These are phyloP conservation scores for Backusella sp. DNA, from an alignment of 192 early-diverging fungal genomes.

Conservation along the genomic window DNA sequence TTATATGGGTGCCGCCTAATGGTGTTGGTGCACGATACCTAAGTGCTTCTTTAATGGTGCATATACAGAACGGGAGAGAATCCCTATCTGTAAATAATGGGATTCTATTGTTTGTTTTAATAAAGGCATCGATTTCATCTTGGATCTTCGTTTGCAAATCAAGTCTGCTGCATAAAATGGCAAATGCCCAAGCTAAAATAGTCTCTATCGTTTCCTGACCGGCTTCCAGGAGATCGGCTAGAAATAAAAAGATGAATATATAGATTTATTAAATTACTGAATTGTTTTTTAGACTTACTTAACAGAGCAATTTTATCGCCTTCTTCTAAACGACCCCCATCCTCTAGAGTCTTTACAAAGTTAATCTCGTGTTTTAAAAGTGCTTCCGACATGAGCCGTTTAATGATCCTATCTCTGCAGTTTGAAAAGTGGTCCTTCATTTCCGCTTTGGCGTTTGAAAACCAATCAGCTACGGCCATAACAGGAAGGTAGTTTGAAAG, in stretches of 20 bases:
- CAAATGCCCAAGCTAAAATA: constrained; percentile 11
- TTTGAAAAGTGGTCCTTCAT: no score
- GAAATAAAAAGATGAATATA: neutral
- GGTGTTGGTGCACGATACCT: neutral
- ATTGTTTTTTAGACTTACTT: neutral
- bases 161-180: constrained; percentile 5
- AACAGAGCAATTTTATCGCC: no score
- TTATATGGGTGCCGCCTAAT: neutral
- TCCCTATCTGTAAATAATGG: neutral
- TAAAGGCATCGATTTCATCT: constrained; percentile 16
- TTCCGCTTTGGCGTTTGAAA: no score
- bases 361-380: no score
- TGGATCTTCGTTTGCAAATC: constrained; percentile 13
- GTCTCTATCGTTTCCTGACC: neutral
- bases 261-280: neutral
- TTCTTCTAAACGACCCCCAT: no score
- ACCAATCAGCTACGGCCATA: no score
- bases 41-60: constrained; percentile 16
- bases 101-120: neutral
- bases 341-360: no score
- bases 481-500: no score
- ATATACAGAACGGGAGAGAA: constrained; percentile 4
- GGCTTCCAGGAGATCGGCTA: neutral
- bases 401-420: no score
- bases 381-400: no score